Conservation (phyloP, 805 yeast species). For the Lipomyces orientalis region DNA sequence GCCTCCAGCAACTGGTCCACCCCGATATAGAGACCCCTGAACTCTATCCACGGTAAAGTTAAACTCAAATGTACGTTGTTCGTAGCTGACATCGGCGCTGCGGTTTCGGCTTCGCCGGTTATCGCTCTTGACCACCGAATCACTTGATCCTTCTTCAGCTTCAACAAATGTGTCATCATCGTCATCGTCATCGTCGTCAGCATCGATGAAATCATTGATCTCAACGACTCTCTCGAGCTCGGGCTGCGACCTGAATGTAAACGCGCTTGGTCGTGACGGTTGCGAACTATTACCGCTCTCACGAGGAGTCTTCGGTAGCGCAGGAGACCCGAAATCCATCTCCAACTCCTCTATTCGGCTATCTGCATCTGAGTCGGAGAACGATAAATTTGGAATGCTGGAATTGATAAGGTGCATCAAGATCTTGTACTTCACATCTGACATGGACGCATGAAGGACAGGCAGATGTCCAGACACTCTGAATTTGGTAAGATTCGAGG, state of each 20-base stretch:
- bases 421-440: conserved; percentile 89
- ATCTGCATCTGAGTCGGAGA: conserved; percentile 21
- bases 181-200: conserved; percentile 41
- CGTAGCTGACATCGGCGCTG: conserved; percentile 16
- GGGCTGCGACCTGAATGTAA: conserved; percentile 15
- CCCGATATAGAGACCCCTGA: conserved; percentile 66
- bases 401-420: conserved; percentile 77
- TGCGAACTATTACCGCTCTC: conserved; percentile 4
- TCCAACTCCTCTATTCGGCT: conserved; percentile 16
- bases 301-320: conserved; percentile 1
- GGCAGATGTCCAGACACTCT: conserved; percentile 81
- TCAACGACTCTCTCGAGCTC: conserved; percentile 12
- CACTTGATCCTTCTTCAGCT: conserved; percentile 23
- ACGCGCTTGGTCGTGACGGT: conserved; percentile 5
- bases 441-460: conserved; percentile 67
- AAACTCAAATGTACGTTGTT: conserved; percentile 75
- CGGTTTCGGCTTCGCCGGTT: conserved; percentile 24
- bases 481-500: conserved; percentile 71
- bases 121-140: conserved; percentile 7
- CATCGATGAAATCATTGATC: conserved; percentile 17
- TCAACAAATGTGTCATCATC: conserved; percentile 34
- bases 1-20: conserved; percentile 44
- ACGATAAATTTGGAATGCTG: conserved; percentile 62
- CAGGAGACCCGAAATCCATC: conserved; percentile 4
- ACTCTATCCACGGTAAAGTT: conserved; percentile 70